Conservation (phyloP, 2,329 filamentous ascomycete species). For the Alternaria sp. region DNA sequence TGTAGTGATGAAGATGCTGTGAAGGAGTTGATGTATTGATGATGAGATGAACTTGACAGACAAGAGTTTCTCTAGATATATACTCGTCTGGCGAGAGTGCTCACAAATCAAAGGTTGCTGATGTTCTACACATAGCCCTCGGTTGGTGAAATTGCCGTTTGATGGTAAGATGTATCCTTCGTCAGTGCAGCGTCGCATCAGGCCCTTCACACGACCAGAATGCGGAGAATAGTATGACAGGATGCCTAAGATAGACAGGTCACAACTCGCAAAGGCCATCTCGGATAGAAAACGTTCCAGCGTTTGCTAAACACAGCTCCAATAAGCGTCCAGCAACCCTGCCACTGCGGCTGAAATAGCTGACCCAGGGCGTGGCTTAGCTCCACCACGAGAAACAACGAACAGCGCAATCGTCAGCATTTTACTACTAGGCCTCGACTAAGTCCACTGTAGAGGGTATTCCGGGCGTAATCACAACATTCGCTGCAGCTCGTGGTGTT, state of each 20-base stretch:
- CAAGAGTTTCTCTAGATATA: conserved; percentile 12
- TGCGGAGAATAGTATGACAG: background rate
- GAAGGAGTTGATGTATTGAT: background rate
- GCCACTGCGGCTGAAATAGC: conserved; percentile 9
- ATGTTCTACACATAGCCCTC: conserved; percentile 14
- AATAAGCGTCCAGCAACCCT: conserved; percentile 1
- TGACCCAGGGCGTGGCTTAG: conserved; percentile 10
- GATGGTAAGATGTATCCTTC: conserved; percentile 8
- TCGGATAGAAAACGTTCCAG: background rate
- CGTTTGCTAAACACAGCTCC: background rate
- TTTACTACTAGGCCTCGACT: background rate
- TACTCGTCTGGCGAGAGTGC: conserved; percentile 4
- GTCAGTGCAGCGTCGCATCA: conserved; percentile 3
- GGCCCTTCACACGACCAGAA: background rate
- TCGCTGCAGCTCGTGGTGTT: background rate
- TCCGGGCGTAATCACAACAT: background rate
- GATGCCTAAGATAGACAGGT: background rate
- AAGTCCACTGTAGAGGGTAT: background rate
- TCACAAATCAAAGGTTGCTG: conserved; percentile 4
- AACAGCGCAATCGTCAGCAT: conserved; percentile 1
- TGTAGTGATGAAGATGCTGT: background rate
- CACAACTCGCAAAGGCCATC: background rate
- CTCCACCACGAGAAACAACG: background rate
- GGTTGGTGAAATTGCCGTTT: conserved; percentile 12
- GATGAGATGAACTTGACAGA: conserved; percentile 23